These are phyloP conservation scores for Ramalina peruviana DNA, from an alignment of 495 filamentous ascomycete genomes.

Conservation along the genomic window DNA sequence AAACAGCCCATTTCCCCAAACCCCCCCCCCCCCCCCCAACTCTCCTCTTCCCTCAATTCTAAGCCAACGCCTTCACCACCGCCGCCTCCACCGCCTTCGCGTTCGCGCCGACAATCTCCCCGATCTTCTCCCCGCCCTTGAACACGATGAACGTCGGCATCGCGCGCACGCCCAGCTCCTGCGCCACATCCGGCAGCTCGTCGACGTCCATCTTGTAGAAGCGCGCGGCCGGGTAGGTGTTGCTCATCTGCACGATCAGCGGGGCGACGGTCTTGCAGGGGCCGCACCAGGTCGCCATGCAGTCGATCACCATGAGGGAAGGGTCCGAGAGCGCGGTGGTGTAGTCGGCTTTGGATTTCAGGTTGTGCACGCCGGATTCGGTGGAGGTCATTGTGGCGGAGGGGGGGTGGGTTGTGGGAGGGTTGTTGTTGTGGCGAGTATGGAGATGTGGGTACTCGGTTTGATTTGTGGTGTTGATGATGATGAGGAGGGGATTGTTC, in stretches of 20 bases:
- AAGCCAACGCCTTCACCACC: not conserved
- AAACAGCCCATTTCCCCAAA: too few relatives aligned
- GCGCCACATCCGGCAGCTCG: conserved; percentile 56
- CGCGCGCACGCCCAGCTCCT: conserved; percentile 71
- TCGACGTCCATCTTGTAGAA: conserved; percentile 96
- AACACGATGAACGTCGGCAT: conserved; percentile 93
- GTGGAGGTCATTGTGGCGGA: conserved; percentile 86
- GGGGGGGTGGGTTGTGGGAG: not conserved
- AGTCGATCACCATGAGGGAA: conserved; percentile 66
- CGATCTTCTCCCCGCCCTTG: conserved; percentile 56
- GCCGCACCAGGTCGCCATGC: conserved; percentile 84
- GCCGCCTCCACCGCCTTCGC: conserved; percentile 35
- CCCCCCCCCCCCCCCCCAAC: too few relatives aligned
- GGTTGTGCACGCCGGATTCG: conserved; percentile 1
- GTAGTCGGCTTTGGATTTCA: conserved; percentile 37
- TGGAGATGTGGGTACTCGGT: not conserved
- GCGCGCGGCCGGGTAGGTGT: conserved; percentile 38
- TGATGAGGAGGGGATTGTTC: not conserved
- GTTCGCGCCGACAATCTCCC: conserved; percentile 74
- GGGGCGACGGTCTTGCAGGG: conserved; percentile 89
- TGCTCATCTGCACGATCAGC: conserved; percentile 41
- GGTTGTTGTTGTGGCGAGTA: not conserved
- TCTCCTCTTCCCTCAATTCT: too few relatives aligned
- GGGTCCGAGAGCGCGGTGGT: conserved; percentile 33
- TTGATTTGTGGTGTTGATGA: not conserved